Conservation (phyloP, 2,329 filamentous ascomycete species). For the Fusarium sp. region DNA sequence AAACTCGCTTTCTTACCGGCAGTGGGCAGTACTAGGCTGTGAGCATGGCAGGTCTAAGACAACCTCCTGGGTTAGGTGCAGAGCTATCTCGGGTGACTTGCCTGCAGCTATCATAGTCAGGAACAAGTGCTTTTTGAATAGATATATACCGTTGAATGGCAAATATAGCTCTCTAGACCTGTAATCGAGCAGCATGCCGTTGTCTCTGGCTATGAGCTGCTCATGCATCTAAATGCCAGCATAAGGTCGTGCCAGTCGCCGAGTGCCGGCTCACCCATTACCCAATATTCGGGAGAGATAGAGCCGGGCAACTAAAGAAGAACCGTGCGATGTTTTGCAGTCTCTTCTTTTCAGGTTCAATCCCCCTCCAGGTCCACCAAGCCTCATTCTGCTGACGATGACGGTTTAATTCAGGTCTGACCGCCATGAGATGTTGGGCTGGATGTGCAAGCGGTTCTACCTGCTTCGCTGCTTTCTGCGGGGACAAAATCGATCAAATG, state of each 20-base stretch:
- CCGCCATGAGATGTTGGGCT: conserved; percentile 41
- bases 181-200: conserved; percentile 8
- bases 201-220: conserved; percentile 7
- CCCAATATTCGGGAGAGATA: conserved; percentile 6
- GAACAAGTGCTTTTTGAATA: conserved; percentile 26
- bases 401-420: conserved; percentile 48
- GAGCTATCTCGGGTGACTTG: conserved; percentile 22
- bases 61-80: conserved; percentile 16
- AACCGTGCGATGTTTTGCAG: conserved; percentile 3
- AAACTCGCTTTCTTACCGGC: conserved; percentile 26
- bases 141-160: conserved; percentile 19
- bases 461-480: conserved; percentile 27
- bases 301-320: conserved; percentile 4
- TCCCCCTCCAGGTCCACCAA: background rate
- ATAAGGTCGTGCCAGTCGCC: conserved; percentile 1
- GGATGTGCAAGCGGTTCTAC: conserved; percentile 28
- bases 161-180: conserved; percentile 20
- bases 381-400: conserved; percentile 38
- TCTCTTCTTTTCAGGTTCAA: background rate
- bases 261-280: conserved; percentile 17
- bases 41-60: conserved; percentile 20
- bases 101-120: conserved; percentile 38
- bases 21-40: conserved; percentile 12
- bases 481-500: conserved; percentile 27
- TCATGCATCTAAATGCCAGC: conserved; percentile 4